These are phyloP conservation scores for Scolecobasidium constrictum DNA, from an alignment of 2,329 filamentous ascomycete species.

Conservation along the genomic window DNA sequence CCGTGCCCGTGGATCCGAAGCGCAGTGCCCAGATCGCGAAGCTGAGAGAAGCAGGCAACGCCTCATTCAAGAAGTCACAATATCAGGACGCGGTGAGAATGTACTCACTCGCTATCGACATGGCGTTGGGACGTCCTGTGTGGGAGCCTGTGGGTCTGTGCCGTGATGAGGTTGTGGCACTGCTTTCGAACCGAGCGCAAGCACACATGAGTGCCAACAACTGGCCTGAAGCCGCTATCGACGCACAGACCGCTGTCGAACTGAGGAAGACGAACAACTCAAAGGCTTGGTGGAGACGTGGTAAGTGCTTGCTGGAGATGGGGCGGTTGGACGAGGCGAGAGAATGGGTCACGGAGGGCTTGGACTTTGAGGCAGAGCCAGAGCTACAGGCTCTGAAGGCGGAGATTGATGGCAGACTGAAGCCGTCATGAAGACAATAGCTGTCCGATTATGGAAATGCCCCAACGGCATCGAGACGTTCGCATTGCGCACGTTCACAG, in stretches of 20 bases:
- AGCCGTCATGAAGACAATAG: constrained; percentile 9
- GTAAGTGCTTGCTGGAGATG: constrained; percentile 85
- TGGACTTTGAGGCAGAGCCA: constrained; percentile 66
- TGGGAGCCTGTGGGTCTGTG: constrained; percentile 85
- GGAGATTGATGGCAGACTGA: constrained; percentile 46
- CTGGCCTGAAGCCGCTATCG: constrained; percentile 79
- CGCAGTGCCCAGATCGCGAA: constrained; percentile 80
- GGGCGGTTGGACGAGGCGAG: constrained; percentile 70
- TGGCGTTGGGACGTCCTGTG: constrained; percentile 68
- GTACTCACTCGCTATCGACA: constrained; percentile 79
- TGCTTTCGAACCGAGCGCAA: constrained; percentile 84
- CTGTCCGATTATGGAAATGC: too few species aligned
- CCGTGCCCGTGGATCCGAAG: constrained; percentile 86
- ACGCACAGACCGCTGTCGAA: constrained; percentile 82
- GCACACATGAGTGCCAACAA: constrained; percentile 71
- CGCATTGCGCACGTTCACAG: too few species aligned
- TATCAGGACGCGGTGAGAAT: constrained; percentile 66
- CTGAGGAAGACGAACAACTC: constrained; percentile 77
- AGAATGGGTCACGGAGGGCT: constrained; percentile 62
- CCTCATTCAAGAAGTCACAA: constrained; percentile 66
- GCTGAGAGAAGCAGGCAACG: constrained; percentile 79
- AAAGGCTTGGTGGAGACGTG: constrained; percentile 90
- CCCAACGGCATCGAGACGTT: too few species aligned
- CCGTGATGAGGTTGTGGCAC: constrained; percentile 67
- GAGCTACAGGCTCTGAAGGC: constrained; percentile 25